Conservation (phyloP, 2,329 filamentous ascomycete genomes). For the Pseudogymnoascus sp. region DNA sequence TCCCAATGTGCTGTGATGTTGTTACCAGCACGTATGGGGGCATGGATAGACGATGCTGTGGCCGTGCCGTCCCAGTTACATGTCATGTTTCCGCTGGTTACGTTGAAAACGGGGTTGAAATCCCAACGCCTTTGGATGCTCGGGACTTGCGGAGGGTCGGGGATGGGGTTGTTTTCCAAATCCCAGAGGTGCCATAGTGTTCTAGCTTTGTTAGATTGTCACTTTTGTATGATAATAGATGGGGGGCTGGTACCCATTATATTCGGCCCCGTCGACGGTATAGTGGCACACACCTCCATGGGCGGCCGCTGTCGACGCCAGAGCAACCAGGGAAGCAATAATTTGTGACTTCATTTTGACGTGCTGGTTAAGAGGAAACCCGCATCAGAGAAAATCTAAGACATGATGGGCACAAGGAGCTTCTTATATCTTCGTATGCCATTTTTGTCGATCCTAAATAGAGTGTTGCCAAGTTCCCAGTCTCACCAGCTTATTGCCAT, state of each 20-base stretch:
- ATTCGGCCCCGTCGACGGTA: background rate
- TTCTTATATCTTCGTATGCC: background rate
- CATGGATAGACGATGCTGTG: background rate
- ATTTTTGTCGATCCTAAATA: background rate
- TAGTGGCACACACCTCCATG: background rate
- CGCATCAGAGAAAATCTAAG: background rate
- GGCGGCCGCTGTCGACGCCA: background rate
- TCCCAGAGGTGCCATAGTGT: conserved; percentile 3
- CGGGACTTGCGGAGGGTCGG: background rate
- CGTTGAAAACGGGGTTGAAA: conserved; percentile 2
- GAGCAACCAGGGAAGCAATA: background rate
- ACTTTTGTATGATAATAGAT: background rate
- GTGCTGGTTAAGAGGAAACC: background rate
- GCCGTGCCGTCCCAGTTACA: background rate
- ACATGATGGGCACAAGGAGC: background rate
- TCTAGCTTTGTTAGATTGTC: background rate
- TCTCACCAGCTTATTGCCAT: background rate
- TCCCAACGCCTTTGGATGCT: conserved; percentile 1
- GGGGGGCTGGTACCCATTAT: background rate
- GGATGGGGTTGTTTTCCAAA: background rate
- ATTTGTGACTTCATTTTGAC: background rate
- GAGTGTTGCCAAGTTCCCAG: background rate
- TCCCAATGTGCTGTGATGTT: conserved; percentile 1
- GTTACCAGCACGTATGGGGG: background rate
- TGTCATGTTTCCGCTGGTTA: conserved; percentile 1